These are phyloP conservation scores for Aureobasidium sp. DNA, from an alignment of 2,329 filamentous ascomycete genomes.

Conservation along the genomic window DNA sequence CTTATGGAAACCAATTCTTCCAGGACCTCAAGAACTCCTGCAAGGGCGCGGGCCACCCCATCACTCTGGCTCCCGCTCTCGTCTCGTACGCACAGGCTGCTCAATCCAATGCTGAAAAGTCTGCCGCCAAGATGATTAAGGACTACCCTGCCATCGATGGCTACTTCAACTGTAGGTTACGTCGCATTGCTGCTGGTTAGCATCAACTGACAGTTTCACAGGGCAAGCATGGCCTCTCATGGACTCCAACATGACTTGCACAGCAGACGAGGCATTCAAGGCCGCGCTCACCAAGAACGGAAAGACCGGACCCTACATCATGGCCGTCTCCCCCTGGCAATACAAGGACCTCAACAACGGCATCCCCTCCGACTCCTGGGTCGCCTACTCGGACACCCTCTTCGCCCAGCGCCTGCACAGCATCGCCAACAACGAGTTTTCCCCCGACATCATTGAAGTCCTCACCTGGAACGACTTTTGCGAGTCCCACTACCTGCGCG, in stretches of 20 bases:
- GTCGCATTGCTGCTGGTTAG: not conserved
- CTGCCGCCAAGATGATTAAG: slow-evolving; percentile 22
- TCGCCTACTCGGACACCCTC: slow-evolving; percentile 31
- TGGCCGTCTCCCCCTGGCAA: slow-evolving; percentile 33
- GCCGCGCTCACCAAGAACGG: slow-evolving; percentile 25
- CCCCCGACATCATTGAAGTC: slow-evolving; percentile 32
- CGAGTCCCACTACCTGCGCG: slow-evolving; percentile 32
- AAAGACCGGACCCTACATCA: slow-evolving; percentile 30
- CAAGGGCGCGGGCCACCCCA: slow-evolving; percentile 22
- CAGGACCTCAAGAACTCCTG: slow-evolving; percentile 26
- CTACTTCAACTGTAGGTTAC: slow-evolving; percentile 27
- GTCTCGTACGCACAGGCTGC: slow-evolving; percentile 26
- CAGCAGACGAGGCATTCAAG: slow-evolving; percentile 28
- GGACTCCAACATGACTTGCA: slow-evolving; percentile 24
- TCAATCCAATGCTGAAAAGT: slow-evolving; percentile 19
- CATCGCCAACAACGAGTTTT: slow-evolving; percentile 16
- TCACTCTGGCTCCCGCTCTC: slow-evolving; percentile 28
- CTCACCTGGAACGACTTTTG: slow-evolving; percentile 33
- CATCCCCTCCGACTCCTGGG: slow-evolving; percentile 27
- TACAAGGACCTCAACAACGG: slow-evolving; percentile 32
- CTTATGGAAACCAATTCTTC: slow-evolving; percentile 31
- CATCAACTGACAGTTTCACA: not conserved
- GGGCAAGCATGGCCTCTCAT: slow-evolving; percentile 31
- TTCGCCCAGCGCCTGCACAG: slow-evolving; percentile 24
- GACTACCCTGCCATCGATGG: slow-evolving; percentile 29